phyloP scores from a whole-genome alignment of 192 early-diverging fungal genomes.

The Backusella luteola region DNA sequence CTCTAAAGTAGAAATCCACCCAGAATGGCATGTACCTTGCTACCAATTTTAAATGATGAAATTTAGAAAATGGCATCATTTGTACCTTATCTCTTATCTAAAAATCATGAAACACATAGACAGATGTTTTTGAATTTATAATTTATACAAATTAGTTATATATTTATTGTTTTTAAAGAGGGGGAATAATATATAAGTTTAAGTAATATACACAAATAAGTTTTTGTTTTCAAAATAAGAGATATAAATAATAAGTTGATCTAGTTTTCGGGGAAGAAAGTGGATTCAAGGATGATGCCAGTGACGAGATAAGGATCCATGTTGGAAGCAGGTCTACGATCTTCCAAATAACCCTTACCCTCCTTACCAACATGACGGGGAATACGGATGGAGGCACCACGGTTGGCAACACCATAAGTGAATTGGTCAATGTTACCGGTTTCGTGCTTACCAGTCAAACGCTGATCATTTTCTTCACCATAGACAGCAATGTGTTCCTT shows the following conservation, averaged over 20 bases:
- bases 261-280: constrained; percentile 21
- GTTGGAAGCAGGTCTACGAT: constrained; percentile 56
- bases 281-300: constrained; percentile 46
- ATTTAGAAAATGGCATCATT: no score
- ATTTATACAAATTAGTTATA: constrained; percentile 6
- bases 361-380: constrained; percentile 51
- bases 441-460: constrained; percentile 52
- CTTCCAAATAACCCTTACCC: constrained; percentile 57
- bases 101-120: no score
- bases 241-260: background rate
- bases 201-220: background rate
- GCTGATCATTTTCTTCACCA: constrained; percentile 56
- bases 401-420: constrained; percentile 53
- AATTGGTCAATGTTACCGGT: constrained; percentile 53
- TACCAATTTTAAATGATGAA: no score
- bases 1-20: no score
- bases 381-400: constrained; percentile 58
- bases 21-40: no score
- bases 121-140: background rate
- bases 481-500: constrained; percentile 54
- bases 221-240: background rate
- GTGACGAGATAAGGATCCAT: constrained; percentile 57
- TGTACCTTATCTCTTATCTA: no score
- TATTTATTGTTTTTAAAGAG: background rate
- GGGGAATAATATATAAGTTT: background rate